A percentile compares a stretch with the other conserved stretches of the same genome.
These are phyloP conservation scores for Rhizopus arrhizus DNA, from an alignment of 371 early-diverging fungal species.

Conservation along the genomic window DNA sequence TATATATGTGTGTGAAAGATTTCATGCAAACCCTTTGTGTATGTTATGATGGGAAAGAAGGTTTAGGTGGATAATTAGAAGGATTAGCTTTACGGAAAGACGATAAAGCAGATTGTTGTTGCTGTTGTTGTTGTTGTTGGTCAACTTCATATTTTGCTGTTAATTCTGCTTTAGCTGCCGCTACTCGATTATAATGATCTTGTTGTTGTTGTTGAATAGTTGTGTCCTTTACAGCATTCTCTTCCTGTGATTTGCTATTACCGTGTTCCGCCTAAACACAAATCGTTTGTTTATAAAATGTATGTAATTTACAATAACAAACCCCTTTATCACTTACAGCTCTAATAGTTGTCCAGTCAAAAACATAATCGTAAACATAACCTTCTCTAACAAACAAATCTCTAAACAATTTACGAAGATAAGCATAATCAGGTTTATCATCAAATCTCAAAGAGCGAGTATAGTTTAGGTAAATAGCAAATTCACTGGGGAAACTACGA, in stretches of 20 bases:
- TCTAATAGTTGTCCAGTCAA: constrained; percentile 89
- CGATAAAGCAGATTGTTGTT: not conserved
- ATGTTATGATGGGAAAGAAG: not conserved
- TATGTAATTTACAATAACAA: no score
- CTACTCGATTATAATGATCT: not conserved
- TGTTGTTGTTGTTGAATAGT: not conserved
- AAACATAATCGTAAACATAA: constrained; percentile 95
- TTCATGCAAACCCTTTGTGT: not conserved
- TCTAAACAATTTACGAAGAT: constrained; percentile 94
- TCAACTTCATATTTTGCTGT: no score
- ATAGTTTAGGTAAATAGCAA: constrained; percentile 97
- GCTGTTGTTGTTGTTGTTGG: not conserved
- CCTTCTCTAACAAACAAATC: constrained; percentile 95
- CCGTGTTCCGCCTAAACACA: no score
- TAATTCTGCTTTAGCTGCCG: not conserved
- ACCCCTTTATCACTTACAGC: constrained; percentile 6
- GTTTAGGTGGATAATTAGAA: not conserved
- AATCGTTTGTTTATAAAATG: no score
- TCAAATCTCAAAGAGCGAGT: constrained; percentile 96
- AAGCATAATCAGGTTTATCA: constrained; percentile 98
- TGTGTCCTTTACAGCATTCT: not conserved
- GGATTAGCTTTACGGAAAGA: constrained; percentile 6
- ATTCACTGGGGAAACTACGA: constrained; percentile 94
- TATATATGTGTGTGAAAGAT: not conserved
- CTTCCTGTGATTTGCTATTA: no score